Evolutionary conservation across 805 yeast species (phyloP).

Genomic region (Lachancea nothofagi): DNA sequence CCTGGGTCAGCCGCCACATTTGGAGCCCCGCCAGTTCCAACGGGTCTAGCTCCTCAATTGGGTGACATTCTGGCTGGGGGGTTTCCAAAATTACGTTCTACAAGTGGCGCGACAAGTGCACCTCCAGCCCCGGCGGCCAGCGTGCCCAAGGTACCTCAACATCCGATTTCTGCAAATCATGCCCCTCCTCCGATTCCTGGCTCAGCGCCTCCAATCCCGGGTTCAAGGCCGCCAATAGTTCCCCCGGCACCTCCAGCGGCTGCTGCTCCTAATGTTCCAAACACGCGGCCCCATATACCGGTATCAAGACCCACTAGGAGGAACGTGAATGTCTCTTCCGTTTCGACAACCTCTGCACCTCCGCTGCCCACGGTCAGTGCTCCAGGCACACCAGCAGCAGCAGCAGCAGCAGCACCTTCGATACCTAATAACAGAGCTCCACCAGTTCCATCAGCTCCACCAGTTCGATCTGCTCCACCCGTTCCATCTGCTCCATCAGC

Average conservation of each 20-base stretch:
- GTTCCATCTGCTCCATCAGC: conserved; percentile 25
- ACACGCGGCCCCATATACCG: conserved; percentile 18
- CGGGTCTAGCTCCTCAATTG: conserved; percentile 20
- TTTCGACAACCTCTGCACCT: conserved; percentile 12
- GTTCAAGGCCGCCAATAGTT: conserved; percentile 23
- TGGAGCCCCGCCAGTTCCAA: conserved; percentile 16
- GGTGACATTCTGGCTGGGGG: conserved; percentile 3
- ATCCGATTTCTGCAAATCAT: conserved; percentile 24
- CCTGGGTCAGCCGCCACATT: conserved; percentile 31
- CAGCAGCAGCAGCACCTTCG: conserved; percentile 19
- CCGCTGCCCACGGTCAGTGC: conserved; percentile 14
- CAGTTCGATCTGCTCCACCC: conserved; percentile 16
- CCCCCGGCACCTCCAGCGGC: conserved; percentile 16
- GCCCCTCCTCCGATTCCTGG: conserved; percentile 28
- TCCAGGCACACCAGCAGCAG: conserved; percentile 13
- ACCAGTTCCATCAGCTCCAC: conserved; percentile 24
- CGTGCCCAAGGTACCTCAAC: neutral
- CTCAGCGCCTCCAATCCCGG: conserved; percentile 18
- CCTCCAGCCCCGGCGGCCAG: conserved; percentile 7
- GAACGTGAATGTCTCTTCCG: conserved; percentile 2
- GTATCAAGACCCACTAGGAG: conserved; percentile 17
- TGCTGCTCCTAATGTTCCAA: conserved; percentile 17
- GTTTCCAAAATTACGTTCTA: conserved; percentile 9
- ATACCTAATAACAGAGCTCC: conserved; percentile 18
- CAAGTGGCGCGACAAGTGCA: conserved; percentile 15